Percentiles rank a stretch among this genome's conserved stretches.
Conservation (phyloP, 495 filamentous ascomycete species). For the Trichoderma gamsii region DNA sequence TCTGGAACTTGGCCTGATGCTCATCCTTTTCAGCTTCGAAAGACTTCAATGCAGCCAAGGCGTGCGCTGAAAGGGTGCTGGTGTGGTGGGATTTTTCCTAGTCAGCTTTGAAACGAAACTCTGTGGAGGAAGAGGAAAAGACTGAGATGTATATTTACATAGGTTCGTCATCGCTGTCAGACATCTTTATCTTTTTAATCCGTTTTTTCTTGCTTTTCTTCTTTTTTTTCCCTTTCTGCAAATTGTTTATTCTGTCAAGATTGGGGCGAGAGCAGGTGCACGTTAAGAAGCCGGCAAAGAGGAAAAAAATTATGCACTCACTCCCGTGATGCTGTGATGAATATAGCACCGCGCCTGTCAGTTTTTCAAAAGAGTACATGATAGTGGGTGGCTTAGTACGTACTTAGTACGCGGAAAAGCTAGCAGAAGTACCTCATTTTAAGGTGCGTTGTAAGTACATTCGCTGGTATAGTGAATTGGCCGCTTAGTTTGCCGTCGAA, state of each 20-base stretch:
- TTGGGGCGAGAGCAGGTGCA: neutral
- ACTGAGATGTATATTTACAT: constrained; percentile 27
- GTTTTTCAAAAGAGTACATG: neutral
- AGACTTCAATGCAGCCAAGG: constrained; percentile 57
- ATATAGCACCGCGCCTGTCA: too few species aligned
- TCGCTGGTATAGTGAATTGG: too few species aligned
- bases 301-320: too few species aligned
- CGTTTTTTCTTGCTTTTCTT: too few species aligned
- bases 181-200: neutral
- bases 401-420: neutral
- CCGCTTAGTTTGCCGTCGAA: too few species aligned
- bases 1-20: constrained; percentile 57
- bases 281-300: too few species aligned
- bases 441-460: neutral
- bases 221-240: too few species aligned
- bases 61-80: constrained; percentile 51
- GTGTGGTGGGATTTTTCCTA: neutral
- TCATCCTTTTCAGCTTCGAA: constrained; percentile 66
- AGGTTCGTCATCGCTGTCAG: constrained; percentile 36
- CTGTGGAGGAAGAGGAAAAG: neutral
- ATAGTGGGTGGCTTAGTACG: neutral
- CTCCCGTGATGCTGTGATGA: too few species aligned
- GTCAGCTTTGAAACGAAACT: neutral
- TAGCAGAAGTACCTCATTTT: neutral
- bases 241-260: neutral